A percentile compares a stretch with the other conserved stretches of the same genome.
Evolutionary conservation across 495 filamentous ascomycete genomes (phyloP).

Genomic region (Aspergillus bertholletiae): DNA sequence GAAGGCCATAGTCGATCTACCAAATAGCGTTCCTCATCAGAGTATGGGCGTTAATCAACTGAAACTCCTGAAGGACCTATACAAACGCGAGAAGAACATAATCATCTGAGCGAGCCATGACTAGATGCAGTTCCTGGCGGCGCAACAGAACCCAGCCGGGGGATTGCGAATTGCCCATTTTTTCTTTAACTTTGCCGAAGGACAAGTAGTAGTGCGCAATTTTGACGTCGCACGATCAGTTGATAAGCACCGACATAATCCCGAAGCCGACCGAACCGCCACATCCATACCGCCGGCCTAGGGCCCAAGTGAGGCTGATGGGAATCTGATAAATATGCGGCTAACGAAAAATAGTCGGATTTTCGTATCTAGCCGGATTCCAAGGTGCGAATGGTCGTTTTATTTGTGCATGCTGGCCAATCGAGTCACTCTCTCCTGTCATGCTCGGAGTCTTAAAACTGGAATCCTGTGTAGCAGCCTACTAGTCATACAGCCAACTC

Average conservation of each 20-base stretch:
- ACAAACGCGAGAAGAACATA: constrained; percentile 58
- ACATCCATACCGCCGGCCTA: not conserved
- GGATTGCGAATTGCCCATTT: not conserved
- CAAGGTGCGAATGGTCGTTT: not conserved
- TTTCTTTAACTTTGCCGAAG: no score
- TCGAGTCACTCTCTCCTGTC: not conserved
- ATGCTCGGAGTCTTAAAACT: not conserved
- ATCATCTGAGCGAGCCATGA: constrained; percentile 43
- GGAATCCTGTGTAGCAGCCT: not conserved
- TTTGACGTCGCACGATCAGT: not conserved
- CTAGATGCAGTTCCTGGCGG: not conserved
- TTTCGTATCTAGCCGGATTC: not conserved
- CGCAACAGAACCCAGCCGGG: not conserved
- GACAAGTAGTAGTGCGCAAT: not conserved
- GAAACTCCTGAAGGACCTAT: constrained; percentile 54
- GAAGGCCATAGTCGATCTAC: constrained; percentile 65
- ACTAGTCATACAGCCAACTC: not conserved
- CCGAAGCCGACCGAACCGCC: not conserved
- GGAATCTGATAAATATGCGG: not conserved
- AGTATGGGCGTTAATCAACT: constrained; percentile 56
- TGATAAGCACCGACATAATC: not conserved
- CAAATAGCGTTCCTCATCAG: constrained; percentile 44
- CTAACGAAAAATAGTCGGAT: not conserved
- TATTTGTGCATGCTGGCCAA: not conserved
- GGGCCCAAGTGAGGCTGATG: not conserved